A percentile compares a stretch with the other conserved stretches of the same genome.
Conservation (phyloP, 352 stramenopile genomes). For the Phytopythium delawarense region DNA sequence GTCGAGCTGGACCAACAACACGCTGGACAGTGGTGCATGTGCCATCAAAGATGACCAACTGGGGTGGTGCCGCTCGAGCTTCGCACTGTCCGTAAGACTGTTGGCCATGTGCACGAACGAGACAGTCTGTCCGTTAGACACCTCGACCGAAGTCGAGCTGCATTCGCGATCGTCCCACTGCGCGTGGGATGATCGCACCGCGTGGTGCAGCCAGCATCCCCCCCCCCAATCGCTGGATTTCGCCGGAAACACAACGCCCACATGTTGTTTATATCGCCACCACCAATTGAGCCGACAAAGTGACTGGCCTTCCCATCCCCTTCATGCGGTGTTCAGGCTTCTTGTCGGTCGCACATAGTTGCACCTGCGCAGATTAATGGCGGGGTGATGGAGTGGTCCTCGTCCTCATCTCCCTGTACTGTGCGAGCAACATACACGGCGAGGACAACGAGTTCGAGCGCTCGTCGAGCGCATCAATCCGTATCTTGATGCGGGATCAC, state of each 20-base stretch:
- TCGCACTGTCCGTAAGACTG: not conserved
- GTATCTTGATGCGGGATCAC: not conserved
- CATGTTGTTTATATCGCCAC: not conserved
- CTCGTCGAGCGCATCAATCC: not conserved
- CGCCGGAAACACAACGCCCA: no score
- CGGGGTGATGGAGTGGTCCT: no score
- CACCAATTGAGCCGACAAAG: no score
- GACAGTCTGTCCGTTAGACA: not conserved
- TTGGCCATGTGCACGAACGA: not conserved
- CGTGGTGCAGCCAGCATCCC: not conserved
- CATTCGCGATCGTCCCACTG: not conserved
- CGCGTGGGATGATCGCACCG: not conserved
- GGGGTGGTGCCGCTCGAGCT: not conserved
- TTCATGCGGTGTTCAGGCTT: no score
- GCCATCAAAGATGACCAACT: no score
- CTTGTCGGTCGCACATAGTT: no score
- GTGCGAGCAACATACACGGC: no score
- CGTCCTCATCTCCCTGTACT: no score
- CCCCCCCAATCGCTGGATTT: not conserved
- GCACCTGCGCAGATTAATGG: no score
- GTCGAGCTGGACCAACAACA: no score
- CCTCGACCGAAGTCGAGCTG: not conserved
- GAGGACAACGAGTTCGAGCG: not conserved
- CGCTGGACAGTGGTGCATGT: no score
- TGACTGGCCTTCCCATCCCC: no score